phyloP scores from a whole-genome alignment of 2,329 filamentous ascomycete genomes.

The Penicillium sp. region DNA sequence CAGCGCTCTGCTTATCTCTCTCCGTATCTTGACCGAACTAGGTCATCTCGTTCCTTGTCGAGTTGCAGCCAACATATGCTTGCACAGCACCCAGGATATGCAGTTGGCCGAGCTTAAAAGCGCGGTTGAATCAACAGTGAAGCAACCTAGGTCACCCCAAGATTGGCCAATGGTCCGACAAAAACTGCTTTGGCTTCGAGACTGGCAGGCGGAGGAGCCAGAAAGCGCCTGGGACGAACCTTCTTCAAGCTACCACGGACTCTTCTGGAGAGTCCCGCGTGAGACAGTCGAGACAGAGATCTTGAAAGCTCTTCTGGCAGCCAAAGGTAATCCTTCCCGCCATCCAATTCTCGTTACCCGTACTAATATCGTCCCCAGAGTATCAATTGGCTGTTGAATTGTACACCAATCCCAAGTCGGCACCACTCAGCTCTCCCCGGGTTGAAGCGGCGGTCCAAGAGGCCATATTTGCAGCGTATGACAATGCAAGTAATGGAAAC shows the following conservation, averaged over 20 bases:
- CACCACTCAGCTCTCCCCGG: constrained; percentile 45
- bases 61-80: constrained; percentile 50
- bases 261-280: constrained; percentile 53
- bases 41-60: constrained; percentile 41
- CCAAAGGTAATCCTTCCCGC: constrained; percentile 38
- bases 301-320: constrained; percentile 56
- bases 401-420: constrained; percentile 35
- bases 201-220: constrained; percentile 52
- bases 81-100: constrained; percentile 55
- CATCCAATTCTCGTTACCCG: neutral
- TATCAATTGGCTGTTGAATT: constrained; percentile 45
- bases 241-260: constrained; percentile 41
- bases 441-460: constrained; percentile 56
- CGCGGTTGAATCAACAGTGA: constrained; percentile 52
- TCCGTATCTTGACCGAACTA: constrained; percentile 41
- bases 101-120: constrained; percentile 57
- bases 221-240: constrained; percentile 25
- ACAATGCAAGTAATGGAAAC: constrained; percentile 68
- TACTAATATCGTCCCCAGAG: constrained; percentile 32
- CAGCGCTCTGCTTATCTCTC: constrained; percentile 43
- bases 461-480: constrained; percentile 59
- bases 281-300: constrained; percentile 59
- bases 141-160: constrained; percentile 47
- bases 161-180: constrained; percentile 53
- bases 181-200: constrained; percentile 62